Conservation (phyloP, 2,329 filamentous ascomycete species). For the Rasamsonia emersonii region DNA sequence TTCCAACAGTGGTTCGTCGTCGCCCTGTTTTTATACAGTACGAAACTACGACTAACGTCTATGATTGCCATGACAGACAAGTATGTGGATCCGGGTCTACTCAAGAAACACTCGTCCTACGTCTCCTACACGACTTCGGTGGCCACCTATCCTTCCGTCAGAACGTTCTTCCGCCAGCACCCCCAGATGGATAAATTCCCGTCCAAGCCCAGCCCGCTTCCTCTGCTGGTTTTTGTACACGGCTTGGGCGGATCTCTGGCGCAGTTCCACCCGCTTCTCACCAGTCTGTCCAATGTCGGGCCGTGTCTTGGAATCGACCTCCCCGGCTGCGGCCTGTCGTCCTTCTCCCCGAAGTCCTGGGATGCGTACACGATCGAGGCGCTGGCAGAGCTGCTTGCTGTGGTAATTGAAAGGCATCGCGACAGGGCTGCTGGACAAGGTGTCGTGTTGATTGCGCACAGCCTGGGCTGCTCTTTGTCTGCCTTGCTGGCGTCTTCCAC, state of each 20-base stretch:
- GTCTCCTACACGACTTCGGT: constrained; percentile 63
- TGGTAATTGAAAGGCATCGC: constrained; percentile 64
- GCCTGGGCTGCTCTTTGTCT: constrained; percentile 75
- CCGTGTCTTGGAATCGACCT: constrained; percentile 83
- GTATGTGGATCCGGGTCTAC: constrained; percentile 64
- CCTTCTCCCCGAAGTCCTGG: constrained; percentile 62
- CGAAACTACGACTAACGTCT: background rate
- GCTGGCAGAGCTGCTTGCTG: constrained; percentile 64
- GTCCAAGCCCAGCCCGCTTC: constrained; percentile 61
- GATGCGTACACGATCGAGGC: constrained; percentile 71
- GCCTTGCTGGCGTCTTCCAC: constrained; percentile 59
- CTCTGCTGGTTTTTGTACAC: constrained; percentile 83
- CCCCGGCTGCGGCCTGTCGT: constrained; percentile 78
- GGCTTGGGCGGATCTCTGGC: constrained; percentile 86
- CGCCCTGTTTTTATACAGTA: background rate
- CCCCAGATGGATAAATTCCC: constrained; percentile 75
- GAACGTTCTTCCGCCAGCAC: constrained; percentile 77
- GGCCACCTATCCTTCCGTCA: constrained; percentile 64
- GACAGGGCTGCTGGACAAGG: constrained; percentile 58
- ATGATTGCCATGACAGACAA: constrained; percentile 15
- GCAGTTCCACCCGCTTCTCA: constrained; percentile 75
- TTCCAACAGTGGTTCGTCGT: constrained; percentile 19
- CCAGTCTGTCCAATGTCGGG: constrained; percentile 71
- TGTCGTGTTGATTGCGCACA: constrained; percentile 77
- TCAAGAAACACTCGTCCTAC: constrained; percentile 66